phyloP scores from a whole-genome alignment of 1,284 basidiomycete genomes.

The Fistulina hepatica region DNA sequence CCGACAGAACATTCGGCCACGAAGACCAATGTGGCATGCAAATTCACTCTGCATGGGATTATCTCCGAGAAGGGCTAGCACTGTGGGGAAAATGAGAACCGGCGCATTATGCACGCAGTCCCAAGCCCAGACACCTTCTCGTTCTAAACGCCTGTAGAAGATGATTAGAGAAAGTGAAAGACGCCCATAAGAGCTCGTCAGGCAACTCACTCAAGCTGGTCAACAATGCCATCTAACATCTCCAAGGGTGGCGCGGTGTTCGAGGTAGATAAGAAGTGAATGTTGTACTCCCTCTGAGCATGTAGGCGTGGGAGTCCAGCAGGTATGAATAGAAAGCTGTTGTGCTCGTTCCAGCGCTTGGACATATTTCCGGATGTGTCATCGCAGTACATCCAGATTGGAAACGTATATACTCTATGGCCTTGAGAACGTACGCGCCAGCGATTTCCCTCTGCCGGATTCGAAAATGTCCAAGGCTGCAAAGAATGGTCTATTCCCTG shows the following conservation, averaged over 20 bases:
- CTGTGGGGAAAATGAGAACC: conserved; percentile 21
- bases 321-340: conserved; percentile 26
- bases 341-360: conserved; percentile 36
- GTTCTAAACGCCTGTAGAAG: conserved; percentile 14
- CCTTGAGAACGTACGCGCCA: conserved; percentile 19
- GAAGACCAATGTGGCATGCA: conserved; percentile 13
- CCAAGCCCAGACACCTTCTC: conserved; percentile 22
- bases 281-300: conserved; percentile 18
- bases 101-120: conserved; percentile 17
- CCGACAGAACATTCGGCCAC: background rate
- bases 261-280: conserved; percentile 28
- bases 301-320: conserved; percentile 20
- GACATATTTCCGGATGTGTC: conserved; percentile 34
- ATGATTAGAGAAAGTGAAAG: conserved; percentile 1
- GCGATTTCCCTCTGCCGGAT: conserved; percentile 14
- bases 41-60: conserved; percentile 33
- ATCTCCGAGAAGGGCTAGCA: conserved; percentile 26
- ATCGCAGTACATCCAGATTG: conserved; percentile 33
- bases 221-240: conserved; percentile 25
- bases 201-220: conserved; percentile 15
- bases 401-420: conserved; percentile 18
- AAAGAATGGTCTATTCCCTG: too few species aligned
- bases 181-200: background rate
- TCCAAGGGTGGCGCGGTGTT: conserved; percentile 27
- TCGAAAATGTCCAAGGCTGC: conserved; percentile 12